These are phyloP conservation scores for Saccharomyces hybrid DNA, from an alignment of 1,139 yeast species.

Conservation along the genomic window DNA sequence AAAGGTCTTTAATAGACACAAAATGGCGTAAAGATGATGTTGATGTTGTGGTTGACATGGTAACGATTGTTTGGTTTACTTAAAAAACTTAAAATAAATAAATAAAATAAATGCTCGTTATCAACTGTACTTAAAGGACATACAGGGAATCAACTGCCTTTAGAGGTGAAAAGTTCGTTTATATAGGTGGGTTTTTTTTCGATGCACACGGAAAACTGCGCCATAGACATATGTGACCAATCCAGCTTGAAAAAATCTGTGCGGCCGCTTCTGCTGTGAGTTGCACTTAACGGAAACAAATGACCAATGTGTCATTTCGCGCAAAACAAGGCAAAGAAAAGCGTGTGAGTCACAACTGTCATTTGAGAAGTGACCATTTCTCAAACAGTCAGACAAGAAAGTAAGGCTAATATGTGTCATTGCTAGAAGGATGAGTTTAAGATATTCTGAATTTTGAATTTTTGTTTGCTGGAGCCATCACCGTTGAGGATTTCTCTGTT, in stretches of 20 bases:
- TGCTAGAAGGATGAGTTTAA: background rate
- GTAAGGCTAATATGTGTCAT: background rate
- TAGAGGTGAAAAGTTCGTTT: slow-evolving; percentile 1
- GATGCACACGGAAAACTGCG: background rate
- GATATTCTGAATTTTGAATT: background rate
- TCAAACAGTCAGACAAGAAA: background rate
- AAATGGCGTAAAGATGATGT: slow-evolving; percentile 47
- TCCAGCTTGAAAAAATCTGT: background rate
- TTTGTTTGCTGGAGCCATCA: background rate
- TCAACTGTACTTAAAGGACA: slow-evolving; percentile 27
- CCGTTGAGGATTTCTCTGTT: background rate
- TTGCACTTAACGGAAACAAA: slow-evolving; percentile 1
- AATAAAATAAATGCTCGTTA: slow-evolving; percentile 18
- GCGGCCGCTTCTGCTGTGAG: background rate
- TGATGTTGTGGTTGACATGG: slow-evolving; percentile 20
- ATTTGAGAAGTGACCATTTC: background rate
- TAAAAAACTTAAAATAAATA: background rate
- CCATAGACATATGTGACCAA: slow-evolving; percentile 1
- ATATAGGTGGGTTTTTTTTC: background rate
- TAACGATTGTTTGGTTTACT: background rate
- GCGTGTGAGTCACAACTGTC: background rate
- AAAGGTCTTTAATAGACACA: slow-evolving; percentile 67
- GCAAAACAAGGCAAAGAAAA: background rate
- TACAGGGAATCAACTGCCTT: slow-evolving; percentile 5
- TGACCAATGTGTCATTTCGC: background rate